Conservation (phyloP, 2,329 filamentous ascomycete species). For the Xylariales sp. region DNA sequence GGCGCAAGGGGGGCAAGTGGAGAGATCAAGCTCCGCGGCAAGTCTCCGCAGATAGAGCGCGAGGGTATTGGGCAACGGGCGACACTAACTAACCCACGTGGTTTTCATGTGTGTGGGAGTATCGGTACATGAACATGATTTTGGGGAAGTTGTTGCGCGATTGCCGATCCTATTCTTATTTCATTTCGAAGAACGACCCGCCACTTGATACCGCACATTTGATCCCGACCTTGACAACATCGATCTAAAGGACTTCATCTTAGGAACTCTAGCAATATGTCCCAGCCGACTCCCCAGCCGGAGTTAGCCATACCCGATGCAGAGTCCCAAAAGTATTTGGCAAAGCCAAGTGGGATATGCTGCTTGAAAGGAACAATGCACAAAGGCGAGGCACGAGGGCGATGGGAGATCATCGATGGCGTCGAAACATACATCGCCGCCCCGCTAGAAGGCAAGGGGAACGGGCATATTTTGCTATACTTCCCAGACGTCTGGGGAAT, state of each 20-base stretch:
- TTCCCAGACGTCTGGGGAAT: conserved; percentile 60
- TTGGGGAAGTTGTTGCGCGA: too few species aligned
- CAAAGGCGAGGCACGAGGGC: conserved; percentile 43
- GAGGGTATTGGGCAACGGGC: background rate
- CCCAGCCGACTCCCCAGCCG: too few species aligned
- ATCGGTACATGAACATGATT: too few species aligned
- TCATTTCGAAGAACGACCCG: too few species aligned
- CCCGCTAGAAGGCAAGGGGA: conserved; percentile 35
- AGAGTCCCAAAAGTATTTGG: conserved; percentile 18
- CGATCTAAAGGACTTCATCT: too few species aligned
- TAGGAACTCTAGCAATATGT: too few species aligned
- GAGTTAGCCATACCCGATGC: too few species aligned
- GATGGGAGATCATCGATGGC: conserved; percentile 37
- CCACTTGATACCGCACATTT: too few species aligned
- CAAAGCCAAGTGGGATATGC: conserved; percentile 42
- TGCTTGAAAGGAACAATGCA: conserved; percentile 45
- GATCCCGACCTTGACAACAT: too few species aligned
- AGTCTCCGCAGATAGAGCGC: background rate
- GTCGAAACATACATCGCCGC: conserved; percentile 45
- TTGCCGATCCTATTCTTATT: too few species aligned
- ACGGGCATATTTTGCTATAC: conserved; percentile 57
- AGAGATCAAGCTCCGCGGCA: conserved; percentile 2
- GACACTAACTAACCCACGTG: background rate
- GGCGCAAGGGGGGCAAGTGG: background rate
- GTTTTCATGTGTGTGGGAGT: background rate